These are phyloP conservation scores for Striga asiatica DNA, from an alignment of 257 asterid species.

Conservation along the genomic window DNA sequence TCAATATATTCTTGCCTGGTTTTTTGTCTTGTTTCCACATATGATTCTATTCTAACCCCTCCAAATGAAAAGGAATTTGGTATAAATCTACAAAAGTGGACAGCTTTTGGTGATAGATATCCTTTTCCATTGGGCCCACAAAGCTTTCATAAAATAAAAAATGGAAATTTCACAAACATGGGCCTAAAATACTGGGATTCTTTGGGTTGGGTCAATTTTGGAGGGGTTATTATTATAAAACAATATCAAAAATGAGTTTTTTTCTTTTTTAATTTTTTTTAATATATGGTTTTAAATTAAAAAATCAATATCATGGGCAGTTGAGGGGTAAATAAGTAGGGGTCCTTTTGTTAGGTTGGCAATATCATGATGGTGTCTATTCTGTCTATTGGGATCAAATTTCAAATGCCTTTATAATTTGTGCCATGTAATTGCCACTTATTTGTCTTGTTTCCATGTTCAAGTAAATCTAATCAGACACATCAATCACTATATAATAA, in stretches of 20 bases:
- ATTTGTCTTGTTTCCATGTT: constrained; percentile 9
- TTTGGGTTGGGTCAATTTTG: constrained; percentile 28
- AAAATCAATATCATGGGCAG: constrained; percentile 6
- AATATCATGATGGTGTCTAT: constrained; percentile 20
- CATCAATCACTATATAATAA: background rate
- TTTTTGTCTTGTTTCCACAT: constrained; percentile 16
- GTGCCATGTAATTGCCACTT: constrained; percentile 18
- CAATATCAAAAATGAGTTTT: constrained; percentile 12
- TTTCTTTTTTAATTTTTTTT: too few species aligned
- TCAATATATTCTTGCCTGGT: constrained; percentile 20
- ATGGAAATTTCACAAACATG: too few species aligned
- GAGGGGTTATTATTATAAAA: constrained; percentile 15
- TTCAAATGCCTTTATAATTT: constrained; percentile 13
- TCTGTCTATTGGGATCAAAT: constrained; percentile 7
- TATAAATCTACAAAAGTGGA: constrained; percentile 23
- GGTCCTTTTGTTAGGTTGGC: constrained; percentile 21
- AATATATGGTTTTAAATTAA: constrained; percentile 20
- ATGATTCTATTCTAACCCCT: background rate
- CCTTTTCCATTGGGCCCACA: constrained; percentile 22
- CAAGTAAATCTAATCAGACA: constrained; percentile 2
- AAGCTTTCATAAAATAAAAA: constrained; percentile 14
- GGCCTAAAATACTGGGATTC: constrained; percentile 34
- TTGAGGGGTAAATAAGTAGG: too few species aligned
- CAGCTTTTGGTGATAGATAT: constrained; percentile 25
- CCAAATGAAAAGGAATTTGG: constrained; percentile 23